phyloP scores from a whole-genome alignment of 2,329 filamentous ascomycete species.

The Aspergillus viridinutans region DNA sequence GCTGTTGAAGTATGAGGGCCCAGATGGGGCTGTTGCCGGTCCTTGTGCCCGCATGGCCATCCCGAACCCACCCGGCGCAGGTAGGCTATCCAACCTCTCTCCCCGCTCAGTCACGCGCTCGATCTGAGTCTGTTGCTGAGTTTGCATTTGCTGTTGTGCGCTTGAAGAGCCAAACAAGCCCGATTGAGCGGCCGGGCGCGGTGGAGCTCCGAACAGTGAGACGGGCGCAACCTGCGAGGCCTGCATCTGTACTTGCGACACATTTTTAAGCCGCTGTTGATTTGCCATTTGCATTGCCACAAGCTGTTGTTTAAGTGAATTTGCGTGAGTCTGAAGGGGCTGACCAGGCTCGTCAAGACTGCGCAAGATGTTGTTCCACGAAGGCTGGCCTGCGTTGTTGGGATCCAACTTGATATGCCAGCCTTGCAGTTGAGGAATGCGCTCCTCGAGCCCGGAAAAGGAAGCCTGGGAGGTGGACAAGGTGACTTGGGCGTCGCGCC shows the following conservation, averaged over 20 bases:
- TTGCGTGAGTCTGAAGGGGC: background rate
- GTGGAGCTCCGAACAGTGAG: background rate
- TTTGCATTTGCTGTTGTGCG: background rate
- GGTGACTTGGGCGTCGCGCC: conserved; percentile 56
- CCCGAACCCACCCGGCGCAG: background rate
- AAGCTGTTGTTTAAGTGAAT: background rate
- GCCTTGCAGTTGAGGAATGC: conserved; percentile 51
- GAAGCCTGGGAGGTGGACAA: conserved; percentile 62
- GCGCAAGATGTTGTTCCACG: conserved; percentile 14
- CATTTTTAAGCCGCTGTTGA: background rate
- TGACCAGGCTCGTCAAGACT: conserved; percentile 9
- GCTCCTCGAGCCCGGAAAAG: conserved; percentile 53
- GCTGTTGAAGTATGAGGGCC: background rate
- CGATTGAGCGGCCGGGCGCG: no score
- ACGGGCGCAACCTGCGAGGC: background rate
- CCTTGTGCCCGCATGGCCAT: background rate
- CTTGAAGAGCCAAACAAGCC: background rate
- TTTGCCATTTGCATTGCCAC: background rate
- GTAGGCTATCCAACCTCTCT: background rate
- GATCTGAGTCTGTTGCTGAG: background rate
- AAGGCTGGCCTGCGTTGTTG: conserved; percentile 19
- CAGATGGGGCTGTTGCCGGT: background rate
- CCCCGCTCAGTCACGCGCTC: background rate
- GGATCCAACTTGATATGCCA: conserved; percentile 54
- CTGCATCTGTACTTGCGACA: background rate